Conservation (phyloP, 1,284 basidiomycete genomes). For the Irpex sp. region DNA sequence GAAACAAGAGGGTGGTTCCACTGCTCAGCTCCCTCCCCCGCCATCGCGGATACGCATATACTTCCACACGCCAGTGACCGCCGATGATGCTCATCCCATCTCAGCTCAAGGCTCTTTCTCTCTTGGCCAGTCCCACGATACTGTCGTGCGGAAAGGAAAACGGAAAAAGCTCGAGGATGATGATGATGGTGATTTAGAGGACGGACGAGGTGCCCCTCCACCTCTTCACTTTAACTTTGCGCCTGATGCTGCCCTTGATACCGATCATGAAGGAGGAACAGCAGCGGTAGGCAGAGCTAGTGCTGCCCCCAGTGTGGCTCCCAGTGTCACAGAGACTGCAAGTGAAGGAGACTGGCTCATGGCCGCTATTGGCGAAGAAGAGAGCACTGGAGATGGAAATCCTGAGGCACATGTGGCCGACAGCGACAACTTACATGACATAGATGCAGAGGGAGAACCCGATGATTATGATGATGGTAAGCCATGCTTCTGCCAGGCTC, state of each 20-base stretch:
- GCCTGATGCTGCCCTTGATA: conserved; percentile 27
- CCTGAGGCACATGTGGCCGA: conserved; percentile 29
- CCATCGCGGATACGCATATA: conserved; percentile 81
- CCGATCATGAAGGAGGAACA: conserved; percentile 36
- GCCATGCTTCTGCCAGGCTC: conserved; percentile 26
- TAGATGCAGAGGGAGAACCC: conserved; percentile 27
- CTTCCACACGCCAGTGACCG: conserved; percentile 80
- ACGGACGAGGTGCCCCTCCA: conserved; percentile 62
- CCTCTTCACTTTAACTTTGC: conserved; percentile 45
- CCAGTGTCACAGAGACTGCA: conserved; percentile 63
- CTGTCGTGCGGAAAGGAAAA: conserved; percentile 72
- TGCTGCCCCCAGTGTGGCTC: conserved; percentile 63
- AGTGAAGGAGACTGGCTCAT: conserved; percentile 82
- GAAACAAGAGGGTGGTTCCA: conserved; percentile 28
- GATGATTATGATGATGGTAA: conserved; percentile 38
- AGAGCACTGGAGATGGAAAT: conserved; percentile 46
- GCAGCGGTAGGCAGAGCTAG: conserved; percentile 50
- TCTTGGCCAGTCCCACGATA: conserved; percentile 40
- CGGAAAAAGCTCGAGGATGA: conserved; percentile 75
- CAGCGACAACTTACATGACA: conserved; percentile 5
- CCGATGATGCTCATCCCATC: conserved; percentile 73
- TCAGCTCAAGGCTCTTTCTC: conserved; percentile 45
- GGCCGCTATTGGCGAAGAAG: conserved; percentile 74
- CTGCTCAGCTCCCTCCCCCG: conserved; percentile 37
- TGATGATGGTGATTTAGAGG: conserved; percentile 73